Conservation (phyloP, 163 green algal species). For the Prototheca wickerhamii region DNA sequence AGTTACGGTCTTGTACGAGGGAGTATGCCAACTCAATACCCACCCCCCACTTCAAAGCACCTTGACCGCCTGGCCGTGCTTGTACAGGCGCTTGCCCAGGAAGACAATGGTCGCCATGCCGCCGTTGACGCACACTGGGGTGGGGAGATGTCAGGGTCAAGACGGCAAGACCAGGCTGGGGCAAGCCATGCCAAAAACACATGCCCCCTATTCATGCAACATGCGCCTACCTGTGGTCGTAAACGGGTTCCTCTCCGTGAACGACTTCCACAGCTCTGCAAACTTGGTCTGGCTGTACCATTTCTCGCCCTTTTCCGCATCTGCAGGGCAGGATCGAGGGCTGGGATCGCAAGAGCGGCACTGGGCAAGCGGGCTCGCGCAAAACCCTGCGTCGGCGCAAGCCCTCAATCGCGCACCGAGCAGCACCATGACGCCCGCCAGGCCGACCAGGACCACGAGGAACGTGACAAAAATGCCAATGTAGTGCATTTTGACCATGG, state of each 20-base stretch:
- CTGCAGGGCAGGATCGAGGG: slow-evolving; percentile 12
- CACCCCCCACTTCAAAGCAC: neutral
- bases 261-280: slow-evolving; percentile 2
- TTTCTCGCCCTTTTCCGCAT: slow-evolving; percentile 4
- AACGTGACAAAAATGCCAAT: no score
- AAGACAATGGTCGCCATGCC: neutral
- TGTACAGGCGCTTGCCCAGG: neutral
- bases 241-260: slow-evolving; percentile 3
- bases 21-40: neutral
- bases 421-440: no score
- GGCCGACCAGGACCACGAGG: no score
- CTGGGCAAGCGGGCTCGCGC: no score
- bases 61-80: neutral
- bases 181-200: neutral
- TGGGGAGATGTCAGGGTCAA: neutral
- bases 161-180: neutral
- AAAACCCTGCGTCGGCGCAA: no score
- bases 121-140: slow-evolving; percentile 16
- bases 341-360: no score
- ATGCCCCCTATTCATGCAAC: neutral
- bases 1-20: neutral
- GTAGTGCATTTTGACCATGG: no score
- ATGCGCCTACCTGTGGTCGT: neutral
- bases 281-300: slow-evolving; percentile 15
- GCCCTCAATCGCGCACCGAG: no score